These are phyloP conservation scores for Ceratobasidium sp. DNA, from an alignment of 1,284 basidiomycete genomes.

Conservation along the genomic window DNA sequence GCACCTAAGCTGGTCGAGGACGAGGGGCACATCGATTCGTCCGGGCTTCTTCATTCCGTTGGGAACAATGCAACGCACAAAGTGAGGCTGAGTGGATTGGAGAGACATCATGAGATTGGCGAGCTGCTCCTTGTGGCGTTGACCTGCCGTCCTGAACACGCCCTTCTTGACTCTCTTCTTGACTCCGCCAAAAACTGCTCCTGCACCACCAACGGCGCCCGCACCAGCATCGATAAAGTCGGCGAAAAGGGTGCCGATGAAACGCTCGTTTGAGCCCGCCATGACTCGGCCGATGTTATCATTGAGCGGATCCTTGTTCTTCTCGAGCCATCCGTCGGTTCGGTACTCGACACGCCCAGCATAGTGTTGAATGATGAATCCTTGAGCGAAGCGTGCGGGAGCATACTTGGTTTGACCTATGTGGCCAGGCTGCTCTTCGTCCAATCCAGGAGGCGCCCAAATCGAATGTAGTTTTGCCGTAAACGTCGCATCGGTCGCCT, in stretches of 20 bases:
- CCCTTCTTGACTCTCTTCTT: constrained; percentile 93
- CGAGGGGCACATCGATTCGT: constrained; percentile 90
- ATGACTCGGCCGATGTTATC: constrained; percentile 94
- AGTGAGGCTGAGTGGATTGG: constrained; percentile 95
- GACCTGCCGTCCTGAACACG: constrained; percentile 94
- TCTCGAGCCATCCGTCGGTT: constrained; percentile 97
- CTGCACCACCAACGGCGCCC: constrained; percentile 44
- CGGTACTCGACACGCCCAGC: constrained; percentile 97
- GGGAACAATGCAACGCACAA: constrained; percentile 98
- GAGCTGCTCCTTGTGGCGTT: constrained; percentile 96
- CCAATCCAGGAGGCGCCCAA: constrained; percentile 57
- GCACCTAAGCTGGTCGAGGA: constrained; percentile 95
- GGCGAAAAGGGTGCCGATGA: constrained; percentile 83
- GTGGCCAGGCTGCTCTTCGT: constrained; percentile 60
- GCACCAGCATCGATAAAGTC: constrained; percentile 71
- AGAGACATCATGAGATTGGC: constrained; percentile 91
- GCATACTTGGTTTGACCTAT: constrained; percentile 84
- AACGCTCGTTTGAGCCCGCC: constrained; percentile 81
- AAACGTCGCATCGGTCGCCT: constrained; percentile 94
- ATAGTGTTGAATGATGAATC: constrained; percentile 96
- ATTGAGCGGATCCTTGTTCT: constrained; percentile 99
- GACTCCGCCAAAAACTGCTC: constrained; percentile 57
- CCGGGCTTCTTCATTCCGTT: constrained; percentile 93
- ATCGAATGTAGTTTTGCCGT: constrained; percentile 87
- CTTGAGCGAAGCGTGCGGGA: constrained; percentile 87